These are phyloP conservation scores for Larix kaempferi DNA, from an alignment of 75 land plant species.

Conservation along the genomic window DNA sequence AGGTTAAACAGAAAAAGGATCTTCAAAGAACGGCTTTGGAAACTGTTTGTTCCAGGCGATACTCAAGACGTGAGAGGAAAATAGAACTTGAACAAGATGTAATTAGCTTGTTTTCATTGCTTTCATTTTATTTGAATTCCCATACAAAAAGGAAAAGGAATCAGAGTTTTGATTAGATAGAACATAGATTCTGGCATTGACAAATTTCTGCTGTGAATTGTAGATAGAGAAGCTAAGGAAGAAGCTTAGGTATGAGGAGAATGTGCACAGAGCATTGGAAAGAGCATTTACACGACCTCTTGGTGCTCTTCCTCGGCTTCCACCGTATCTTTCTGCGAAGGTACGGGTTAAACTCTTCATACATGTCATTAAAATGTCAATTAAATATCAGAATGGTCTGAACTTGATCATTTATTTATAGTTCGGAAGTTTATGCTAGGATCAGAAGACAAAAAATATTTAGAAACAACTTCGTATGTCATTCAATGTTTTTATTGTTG, in stretches of 20 bases:
- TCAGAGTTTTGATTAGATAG: neutral
- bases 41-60: neutral
- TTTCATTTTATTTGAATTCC: neutral
- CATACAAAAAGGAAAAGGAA: neutral
- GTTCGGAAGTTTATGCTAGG: neutral
- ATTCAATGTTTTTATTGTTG: neutral
- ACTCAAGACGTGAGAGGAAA: slow-evolving; percentile 6
- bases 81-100: slow-evolving; percentile 15
- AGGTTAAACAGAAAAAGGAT: neutral
- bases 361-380: neutral
- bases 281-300: slow-evolving; percentile 50
- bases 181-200: neutral
- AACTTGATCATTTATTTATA: neutral
- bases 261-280: slow-evolving; percentile 47
- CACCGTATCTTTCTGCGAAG: slow-evolving; percentile 59
- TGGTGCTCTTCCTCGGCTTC: slow-evolving; percentile 37
- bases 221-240: slow-evolving; percentile 13
- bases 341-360: slow-evolving; percentile 19
- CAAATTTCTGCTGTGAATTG: neutral
- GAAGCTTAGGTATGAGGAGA: slow-evolving; percentile 27
- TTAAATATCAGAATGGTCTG: neutral
- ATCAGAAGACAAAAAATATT: neutral
- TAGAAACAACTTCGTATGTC: neutral
- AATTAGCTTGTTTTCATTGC: neutral
- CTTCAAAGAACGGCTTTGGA: neutral